phyloP scores from a whole-genome alignment of 2,329 filamentous ascomycete species.

The Phaeosphaeria sp. region DNA sequence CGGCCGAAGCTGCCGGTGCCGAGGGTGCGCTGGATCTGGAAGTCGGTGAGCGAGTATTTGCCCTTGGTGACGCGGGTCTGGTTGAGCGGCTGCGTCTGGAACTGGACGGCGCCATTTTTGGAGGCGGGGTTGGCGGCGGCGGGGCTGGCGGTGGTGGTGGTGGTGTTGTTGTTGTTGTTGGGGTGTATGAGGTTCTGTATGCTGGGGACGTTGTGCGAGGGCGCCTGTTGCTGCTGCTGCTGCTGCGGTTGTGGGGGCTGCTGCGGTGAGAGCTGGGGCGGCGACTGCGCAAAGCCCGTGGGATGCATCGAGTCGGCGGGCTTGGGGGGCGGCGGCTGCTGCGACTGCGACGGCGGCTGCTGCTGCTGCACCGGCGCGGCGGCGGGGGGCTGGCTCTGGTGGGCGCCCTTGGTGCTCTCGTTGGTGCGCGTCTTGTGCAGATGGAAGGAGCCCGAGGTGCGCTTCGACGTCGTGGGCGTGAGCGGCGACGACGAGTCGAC shows the following conservation, averaged over 20 bases:
- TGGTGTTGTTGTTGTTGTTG: slow-evolving; percentile 45
- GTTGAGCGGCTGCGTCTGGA: slow-evolving; percentile 45
- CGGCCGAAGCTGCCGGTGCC: slow-evolving; percentile 97
- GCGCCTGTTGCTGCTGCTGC: slow-evolving; percentile 15
- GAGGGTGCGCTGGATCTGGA: slow-evolving; percentile 86
- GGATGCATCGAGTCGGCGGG: slow-evolving; percentile 51
- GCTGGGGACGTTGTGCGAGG: slow-evolving; percentile 73
- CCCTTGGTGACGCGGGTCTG: slow-evolving; percentile 80
- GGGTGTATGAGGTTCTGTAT: slow-evolving; percentile 86
- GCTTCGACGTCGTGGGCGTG: slow-evolving; percentile 43
- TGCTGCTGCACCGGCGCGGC: slow-evolving; percentile 9
- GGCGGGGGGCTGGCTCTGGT: slow-evolving; percentile 16
- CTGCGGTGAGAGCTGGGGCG: too few relatives aligned
- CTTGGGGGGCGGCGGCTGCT: slow-evolving; percentile 30
- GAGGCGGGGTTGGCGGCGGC: slow-evolving; percentile 18
- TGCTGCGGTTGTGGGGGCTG: too few relatives aligned
- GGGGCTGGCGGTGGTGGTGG: slow-evolving; percentile 36
- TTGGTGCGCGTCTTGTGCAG: slow-evolving; percentile 39
- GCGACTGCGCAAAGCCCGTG: slow-evolving; percentile 31
- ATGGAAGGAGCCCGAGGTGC: slow-evolving; percentile 37
- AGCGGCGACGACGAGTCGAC: slow-evolving; percentile 59
- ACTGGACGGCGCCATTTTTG: slow-evolving; percentile 41
- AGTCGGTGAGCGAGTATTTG: slow-evolving; percentile 94
- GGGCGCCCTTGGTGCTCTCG: slow-evolving; percentile 25
- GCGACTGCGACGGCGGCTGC: background rate